These are phyloP conservation scores for Chalciporus pseudorubinellus DNA, from an alignment of 768 basidiomycete genomes.

Conservation along the genomic window DNA sequence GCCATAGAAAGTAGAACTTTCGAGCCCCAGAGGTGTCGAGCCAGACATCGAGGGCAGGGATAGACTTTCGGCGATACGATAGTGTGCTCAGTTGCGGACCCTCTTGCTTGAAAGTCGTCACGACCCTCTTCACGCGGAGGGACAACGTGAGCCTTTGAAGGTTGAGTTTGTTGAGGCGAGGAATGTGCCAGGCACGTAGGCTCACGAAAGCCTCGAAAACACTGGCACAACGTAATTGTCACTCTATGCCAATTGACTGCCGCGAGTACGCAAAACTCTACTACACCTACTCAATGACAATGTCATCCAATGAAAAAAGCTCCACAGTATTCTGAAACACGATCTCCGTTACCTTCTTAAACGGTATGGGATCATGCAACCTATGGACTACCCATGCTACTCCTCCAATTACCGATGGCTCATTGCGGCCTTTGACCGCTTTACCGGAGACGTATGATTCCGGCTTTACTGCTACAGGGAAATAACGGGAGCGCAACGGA, in stretches of 20 bases:
- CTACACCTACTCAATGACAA: conserved; percentile 48
- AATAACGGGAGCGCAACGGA: conserved; percentile 45
- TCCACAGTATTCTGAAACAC: conserved; percentile 64
- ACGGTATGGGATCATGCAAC: conserved; percentile 42
- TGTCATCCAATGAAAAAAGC: conserved; percentile 56
- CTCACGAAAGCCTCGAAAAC: no score
- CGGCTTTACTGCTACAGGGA: conserved; percentile 49
- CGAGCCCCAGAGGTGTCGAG: conserved; percentile 1
- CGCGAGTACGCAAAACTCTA: no score
- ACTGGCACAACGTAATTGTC: no score
- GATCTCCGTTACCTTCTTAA: conserved; percentile 54
- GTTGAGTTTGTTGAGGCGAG: no score
- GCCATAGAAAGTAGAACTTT: conserved; percentile 4
- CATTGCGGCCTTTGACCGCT: conserved; percentile 75
- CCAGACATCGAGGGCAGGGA: conserved; percentile 12
- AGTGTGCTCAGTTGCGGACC: no score
- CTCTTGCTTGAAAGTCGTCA: no score
- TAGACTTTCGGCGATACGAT: neutral
- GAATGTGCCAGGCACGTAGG: no score
- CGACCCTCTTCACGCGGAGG: no score
- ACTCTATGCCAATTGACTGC: no score
- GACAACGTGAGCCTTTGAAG: no score
- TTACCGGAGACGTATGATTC: conserved; percentile 58
- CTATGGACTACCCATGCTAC: conserved; percentile 70
- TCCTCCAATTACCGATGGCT: conserved; percentile 61